These are phyloP conservation scores for Phytophthora pluvialis DNA, from an alignment of 352 stramenopile genomes.

Conservation along the genomic window DNA sequence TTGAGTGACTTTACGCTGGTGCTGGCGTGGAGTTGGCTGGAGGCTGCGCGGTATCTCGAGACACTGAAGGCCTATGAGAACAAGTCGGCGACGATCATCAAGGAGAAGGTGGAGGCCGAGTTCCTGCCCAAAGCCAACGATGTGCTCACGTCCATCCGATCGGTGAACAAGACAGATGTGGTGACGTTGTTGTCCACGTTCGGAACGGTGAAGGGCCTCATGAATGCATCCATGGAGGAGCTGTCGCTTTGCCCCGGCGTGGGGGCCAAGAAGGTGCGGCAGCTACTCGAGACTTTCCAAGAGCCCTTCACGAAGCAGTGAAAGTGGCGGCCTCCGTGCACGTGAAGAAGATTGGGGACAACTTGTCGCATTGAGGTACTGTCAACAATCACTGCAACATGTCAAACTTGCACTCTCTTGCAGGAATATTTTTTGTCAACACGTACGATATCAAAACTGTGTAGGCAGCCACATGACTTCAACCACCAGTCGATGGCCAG, in stretches of 20 bases:
- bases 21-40: conserved; percentile 93
- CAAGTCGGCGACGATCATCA: conserved; percentile 94
- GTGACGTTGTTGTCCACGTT: conserved; percentile 94
- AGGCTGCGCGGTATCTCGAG: conserved; percentile 96
- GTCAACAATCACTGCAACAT: conserved; percentile 35
- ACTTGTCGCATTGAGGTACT: conserved; percentile 17
- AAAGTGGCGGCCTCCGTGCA: conserved; percentile 1
- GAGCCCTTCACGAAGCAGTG: conserved; percentile 90
- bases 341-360: conserved; percentile 3
- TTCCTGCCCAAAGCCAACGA: conserved; percentile 93
- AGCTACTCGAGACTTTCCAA: conserved; percentile 94
- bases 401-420: conserved; percentile 5
- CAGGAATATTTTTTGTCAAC: conserved; percentile 10
- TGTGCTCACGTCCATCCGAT: conserved; percentile 89
- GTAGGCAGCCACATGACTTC: conserved; percentile 2
- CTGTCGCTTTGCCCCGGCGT: conserved; percentile 94
- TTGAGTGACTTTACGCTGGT: conserved; percentile 94
- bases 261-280: conserved; percentile 94
- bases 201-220: conserved; percentile 83
- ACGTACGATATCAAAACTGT: conserved; percentile 27
- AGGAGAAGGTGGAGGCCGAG: conserved; percentile 93
- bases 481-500: conserved; percentile 9
- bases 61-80: conserved; percentile 97
- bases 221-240: conserved; percentile 93
- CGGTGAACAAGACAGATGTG: conserved; percentile 97